Evolutionary conservation across 108 stramenopile genomes (phyloP).

Genomic region (Cyclotella atomus): DNA sequence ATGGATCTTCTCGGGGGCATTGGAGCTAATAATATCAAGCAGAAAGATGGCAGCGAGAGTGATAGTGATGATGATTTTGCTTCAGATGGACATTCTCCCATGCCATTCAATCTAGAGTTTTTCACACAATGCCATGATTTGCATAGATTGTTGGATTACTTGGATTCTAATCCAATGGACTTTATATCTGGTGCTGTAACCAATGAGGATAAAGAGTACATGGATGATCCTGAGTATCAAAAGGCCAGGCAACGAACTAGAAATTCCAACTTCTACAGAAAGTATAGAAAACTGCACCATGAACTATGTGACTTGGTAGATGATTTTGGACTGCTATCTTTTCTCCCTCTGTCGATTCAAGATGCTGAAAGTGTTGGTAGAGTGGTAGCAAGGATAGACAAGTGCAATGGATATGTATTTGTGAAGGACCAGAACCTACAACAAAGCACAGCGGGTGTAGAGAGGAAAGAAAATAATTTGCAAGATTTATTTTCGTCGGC

Average conservation of each 20-base stretch:
- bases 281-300: constrained; percentile 66
- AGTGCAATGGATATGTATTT: constrained; percentile 88
- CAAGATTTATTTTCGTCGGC: constrained; percentile 48
- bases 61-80: constrained; percentile 22
- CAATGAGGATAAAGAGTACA: constrained; percentile 39
- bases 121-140: constrained; percentile 85
- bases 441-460: background rate
- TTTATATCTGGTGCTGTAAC: constrained; percentile 19
- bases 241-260: constrained; percentile 57
- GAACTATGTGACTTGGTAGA: constrained; percentile 80
- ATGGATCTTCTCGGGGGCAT: constrained; percentile 81
- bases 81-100: constrained; percentile 37
- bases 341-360: constrained; percentile 75
- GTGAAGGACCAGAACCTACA: constrained; percentile 20
- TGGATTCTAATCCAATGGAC: constrained; percentile 61
- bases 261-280: constrained; percentile 60
- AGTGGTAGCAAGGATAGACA: constrained; percentile 79
- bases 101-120: constrained; percentile 80
- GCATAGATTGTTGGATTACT: constrained; percentile 73
- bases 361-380: constrained; percentile 83
- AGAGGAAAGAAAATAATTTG: constrained; percentile 24
- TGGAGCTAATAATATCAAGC: background rate
- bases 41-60: background rate
- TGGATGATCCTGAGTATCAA: constrained; percentile 82
- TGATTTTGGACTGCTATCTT: constrained; percentile 80